Conservation (phyloP, 176 grass and related monocot species). For the Triticum aestivum region IWGSC_CS_RefSeq_v2.1 NC_057810.1:638234847-638235346, state of each 20-base stretch:
- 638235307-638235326: not conserved
- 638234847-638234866: conserved; percentile 4
- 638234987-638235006: not conserved
- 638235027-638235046: not conserved
- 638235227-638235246: conserved; percentile 14
- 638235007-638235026: not conserved
- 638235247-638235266: conserved; percentile 14
- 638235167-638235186: conserved; percentile 14
- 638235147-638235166: conserved; percentile 35
- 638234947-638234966: not conserved
- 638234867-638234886: conserved; percentile 2
- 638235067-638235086: not conserved
- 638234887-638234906: not conserved
- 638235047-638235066: conserved; percentile 34
- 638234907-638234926: not conserved
- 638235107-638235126: conserved; percentile 26
- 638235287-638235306: conserved; percentile 23
- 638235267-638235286: conserved; percentile 10
- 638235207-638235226: conserved; percentile 26
- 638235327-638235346: conserved; percentile 39
- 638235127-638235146: conserved; percentile 29
- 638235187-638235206: not conserved
- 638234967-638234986: not conserved
- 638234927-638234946: not conserved
- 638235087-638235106: not conserved